Base-by-base conservation (phyloP, 2,329 filamentous ascomycete species). In the Escovopsis sp. region DNA sequence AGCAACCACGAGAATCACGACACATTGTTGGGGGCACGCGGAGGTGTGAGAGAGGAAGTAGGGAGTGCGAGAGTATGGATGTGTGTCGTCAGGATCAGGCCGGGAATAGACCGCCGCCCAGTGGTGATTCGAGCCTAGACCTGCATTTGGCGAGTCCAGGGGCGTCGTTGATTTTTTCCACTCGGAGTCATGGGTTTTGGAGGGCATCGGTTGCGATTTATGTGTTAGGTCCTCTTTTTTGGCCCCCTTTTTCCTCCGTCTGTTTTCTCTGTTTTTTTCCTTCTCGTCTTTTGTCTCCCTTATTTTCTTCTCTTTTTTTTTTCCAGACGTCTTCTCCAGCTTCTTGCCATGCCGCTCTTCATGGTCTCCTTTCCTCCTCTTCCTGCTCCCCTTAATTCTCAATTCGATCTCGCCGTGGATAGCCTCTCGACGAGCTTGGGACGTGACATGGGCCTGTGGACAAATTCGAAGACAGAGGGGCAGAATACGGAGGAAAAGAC, bases 101-200 rank as follows among this genome's bases (percentile, higher is more conserved):
- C 39, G 39, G 44, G 37, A n/a, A 48, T 47, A 50, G 48, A 47
- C 42, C 41, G 46, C 21, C 8, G n/a, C n/a, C 41, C 44, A 45
- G 43, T 45, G 43, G 43, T 50, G 38, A 43, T 42, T 46, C 33
- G 26, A 33, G 26, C 36, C 27, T 45, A 35, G 45, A 36, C 41
- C 48, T 46, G 44, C 45, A 40, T 48, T 48, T 27, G 10, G 45
- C 44, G 45, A 48, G 48, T 41, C 43, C 39, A 43, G 44, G 46
- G 42, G 45, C 44, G 44, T 50, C 49, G 48, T 55, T 53, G 55
- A 51, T 56, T 57, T 56, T 57, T 54, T 25, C 21, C 9, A 25
- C 49, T 52, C 48, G 55, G 57, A 59, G 56, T 59, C 54, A 46
- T 56, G 55, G 55, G 46, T 55, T 25, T 55, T 54, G 51, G 52